Percentiles rank a stretch among this genome's conserved stretches.
Evolutionary conservation across 306 rosid genomes (phyloP).

Genomic region (Begonia loranthoides): DNA sequence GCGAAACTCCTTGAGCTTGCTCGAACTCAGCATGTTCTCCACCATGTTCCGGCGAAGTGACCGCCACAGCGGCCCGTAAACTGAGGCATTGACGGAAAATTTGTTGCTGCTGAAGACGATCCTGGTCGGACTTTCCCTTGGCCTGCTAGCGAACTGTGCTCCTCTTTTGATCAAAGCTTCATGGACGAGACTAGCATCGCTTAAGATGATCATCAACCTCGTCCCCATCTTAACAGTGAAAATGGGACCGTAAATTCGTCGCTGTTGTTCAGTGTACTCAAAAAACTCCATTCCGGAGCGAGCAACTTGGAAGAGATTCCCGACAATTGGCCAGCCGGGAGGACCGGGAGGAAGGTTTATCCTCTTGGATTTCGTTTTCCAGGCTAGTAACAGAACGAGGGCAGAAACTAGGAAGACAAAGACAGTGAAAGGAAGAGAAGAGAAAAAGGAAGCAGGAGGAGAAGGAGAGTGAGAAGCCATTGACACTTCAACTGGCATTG

Average conservation of each 20-base stretch:
- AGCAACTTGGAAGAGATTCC: constrained; percentile 79
- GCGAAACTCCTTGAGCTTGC: constrained; percentile 52
- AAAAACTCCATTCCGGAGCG: constrained; percentile 62
- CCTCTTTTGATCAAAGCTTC: constrained; percentile 74
- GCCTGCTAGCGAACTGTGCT: constrained; percentile 39
- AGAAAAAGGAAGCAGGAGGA: constrained; percentile 19
- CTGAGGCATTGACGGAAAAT: constrained; percentile 70
- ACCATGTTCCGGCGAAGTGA: constrained; percentile 78
- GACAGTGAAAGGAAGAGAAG: constrained; percentile 34
- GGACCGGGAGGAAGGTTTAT: constrained; percentile 81
- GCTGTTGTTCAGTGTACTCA: constrained; percentile 27
- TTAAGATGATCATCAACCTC: constrained; percentile 49
- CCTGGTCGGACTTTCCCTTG: constrained; percentile 69
- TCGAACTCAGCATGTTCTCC: constrained; percentile 86
- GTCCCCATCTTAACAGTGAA: constrained; percentile 84
- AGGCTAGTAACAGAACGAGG: constrained; percentile 33
- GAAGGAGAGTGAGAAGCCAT: constrained; percentile 19
- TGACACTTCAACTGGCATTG: no score
- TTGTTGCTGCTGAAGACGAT: constrained; percentile 72
- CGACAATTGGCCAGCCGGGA: constrained; percentile 93
- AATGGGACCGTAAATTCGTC: constrained; percentile 44
- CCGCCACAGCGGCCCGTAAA: constrained; percentile 75
- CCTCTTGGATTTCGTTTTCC: constrained; percentile 24
- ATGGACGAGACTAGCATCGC: constrained; percentile 46
- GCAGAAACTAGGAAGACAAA: constrained; percentile 35